Evolutionary conservation across 2,329 filamentous ascomycete genomes (phyloP).

Genomic region (Coniella vitis): DNA sequence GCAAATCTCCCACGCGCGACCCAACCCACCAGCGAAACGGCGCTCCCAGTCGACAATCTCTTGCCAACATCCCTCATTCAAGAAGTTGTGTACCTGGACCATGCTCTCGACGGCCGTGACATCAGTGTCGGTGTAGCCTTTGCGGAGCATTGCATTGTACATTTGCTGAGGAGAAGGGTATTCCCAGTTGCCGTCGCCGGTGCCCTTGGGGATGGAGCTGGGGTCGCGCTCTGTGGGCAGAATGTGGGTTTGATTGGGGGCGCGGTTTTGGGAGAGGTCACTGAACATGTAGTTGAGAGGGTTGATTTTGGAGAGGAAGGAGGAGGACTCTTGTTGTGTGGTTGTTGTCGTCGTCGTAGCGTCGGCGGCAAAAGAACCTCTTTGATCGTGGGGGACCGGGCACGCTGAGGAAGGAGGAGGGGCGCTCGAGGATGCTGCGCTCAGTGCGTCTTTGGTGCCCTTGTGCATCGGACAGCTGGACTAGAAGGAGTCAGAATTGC

Average conservation of each 20-base stretch:
- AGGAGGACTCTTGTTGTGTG: conserved; percentile 22
- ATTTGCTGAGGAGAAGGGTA: conserved; percentile 98
- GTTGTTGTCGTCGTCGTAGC: conserved; percentile 12
- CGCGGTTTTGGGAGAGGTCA: conserved; percentile 72
- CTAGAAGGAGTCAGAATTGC: conserved; percentile 28
- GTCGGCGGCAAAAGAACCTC: conserved; percentile 10
- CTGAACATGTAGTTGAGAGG: conserved; percentile 94
- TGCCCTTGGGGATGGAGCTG: conserved; percentile 86
- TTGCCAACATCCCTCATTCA: conserved; percentile 95
- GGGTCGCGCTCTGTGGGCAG: conserved; percentile 76
- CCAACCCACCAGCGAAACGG: conserved; percentile 69
- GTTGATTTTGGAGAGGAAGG: conserved; percentile 50
- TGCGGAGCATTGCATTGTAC: conserved; percentile 96
- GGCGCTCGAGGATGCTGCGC: conserved; percentile 19
- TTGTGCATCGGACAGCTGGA: conserved; percentile 53
- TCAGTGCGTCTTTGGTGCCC: conserved; percentile 42
- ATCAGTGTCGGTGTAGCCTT: conserved; percentile 92
- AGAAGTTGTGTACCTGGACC: conserved; percentile 96
- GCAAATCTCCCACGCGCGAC: conserved; percentile 66
- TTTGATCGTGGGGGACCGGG: conserved; percentile 37
- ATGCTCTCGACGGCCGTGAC: conserved; percentile 90
- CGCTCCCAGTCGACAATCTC: conserved; percentile 94
- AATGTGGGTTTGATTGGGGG: conserved; percentile 62
- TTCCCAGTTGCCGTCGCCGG: conserved; percentile 79
- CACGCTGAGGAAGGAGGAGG: conserved; percentile 30